Base-by-base conservation (phyloP, 306 rosid species). In the Prunus campanulata region DNA sequence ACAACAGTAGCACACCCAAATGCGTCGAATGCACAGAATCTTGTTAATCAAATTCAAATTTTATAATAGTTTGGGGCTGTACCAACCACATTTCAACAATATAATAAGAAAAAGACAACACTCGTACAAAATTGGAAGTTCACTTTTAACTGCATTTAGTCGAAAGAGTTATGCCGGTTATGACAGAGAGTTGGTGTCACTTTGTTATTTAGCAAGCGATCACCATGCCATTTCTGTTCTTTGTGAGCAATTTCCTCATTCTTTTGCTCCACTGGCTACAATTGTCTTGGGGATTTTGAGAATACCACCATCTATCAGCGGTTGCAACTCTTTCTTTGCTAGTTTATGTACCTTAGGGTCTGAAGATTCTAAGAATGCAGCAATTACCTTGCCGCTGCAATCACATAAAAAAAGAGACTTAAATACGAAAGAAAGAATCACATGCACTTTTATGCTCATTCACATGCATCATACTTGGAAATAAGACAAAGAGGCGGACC, bases 361-460 rank as follows among this genome's bases (percentile, higher is more conserved):
- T 22, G 92, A 75, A 49, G 97, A 95, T 79, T 88, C 97, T 84
- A 87, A 62, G 83, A 84, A 95, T 49, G 97, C 99, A 61, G 86
- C 83, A 74, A 95, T 76, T 75, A 92, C 91, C 91, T 91, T 95
- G 63, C 85, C 82, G 78, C 99, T 95, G 89, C 91, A 84, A 78
- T 78, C 68, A 83, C 66, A 78, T 50, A 57, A 78, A 30, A 46
- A 81, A 39, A 72, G 69, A 75, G 11, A n/a, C 24, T 62, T 18
- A 64, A 68, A 46, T 47, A 61, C 30, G 54, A 80, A 12, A 79
- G 71, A 20, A 77, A 81, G 63, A 74, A 19, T 51, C 68, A 46
- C 7, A 52, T 66, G 52, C 66, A 27, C 62, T 24, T 4, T 39
- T 22, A 27, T 49, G 63, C 52, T 42, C 24, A n/a, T 27, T 72